Evolutionary conservation across 768 basidiomycete genomes (phyloP).

Genomic region (Boletellus ananas): DNA sequence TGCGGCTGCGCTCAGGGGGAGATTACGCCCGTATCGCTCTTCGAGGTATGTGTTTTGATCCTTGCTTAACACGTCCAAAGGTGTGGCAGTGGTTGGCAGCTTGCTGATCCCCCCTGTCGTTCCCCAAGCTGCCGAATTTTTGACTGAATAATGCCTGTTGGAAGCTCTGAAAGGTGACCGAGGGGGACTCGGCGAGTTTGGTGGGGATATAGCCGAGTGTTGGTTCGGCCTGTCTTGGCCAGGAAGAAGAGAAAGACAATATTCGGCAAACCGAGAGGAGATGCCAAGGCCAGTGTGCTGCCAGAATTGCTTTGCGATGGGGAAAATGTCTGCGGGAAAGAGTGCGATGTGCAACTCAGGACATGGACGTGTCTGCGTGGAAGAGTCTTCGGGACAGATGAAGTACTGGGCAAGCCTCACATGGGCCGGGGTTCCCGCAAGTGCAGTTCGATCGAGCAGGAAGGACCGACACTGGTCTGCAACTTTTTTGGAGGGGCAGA

Average conservation of each 20-base stretch:
- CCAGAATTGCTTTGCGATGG: constrained; percentile 89
- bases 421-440: constrained; percentile 41
- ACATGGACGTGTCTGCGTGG: constrained; percentile 26
- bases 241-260: constrained; percentile 70
- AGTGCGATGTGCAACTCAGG: constrained; percentile 79
- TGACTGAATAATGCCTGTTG: constrained; percentile 57
- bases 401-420: constrained; percentile 65
- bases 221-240: constrained; percentile 31
- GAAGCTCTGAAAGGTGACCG: constrained; percentile 40
- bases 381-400: constrained; percentile 58
- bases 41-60: constrained; percentile 81
- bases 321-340: constrained; percentile 57
- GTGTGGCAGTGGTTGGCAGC: constrained; percentile 5
- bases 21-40: constrained; percentile 91
- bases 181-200: constrained; percentile 14
- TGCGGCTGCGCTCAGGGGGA: constrained; percentile 66
- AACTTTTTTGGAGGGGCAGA: constrained; percentile 69
- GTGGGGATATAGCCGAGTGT: constrained; percentile 28
- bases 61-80: constrained; percentile 47
- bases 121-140: constrained; percentile 8
- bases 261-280: constrained; percentile 81
- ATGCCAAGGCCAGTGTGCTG: constrained; percentile 92
- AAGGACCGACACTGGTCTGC: constrained; percentile 78
- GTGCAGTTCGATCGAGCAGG: constrained; percentile 49
- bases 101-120: constrained; percentile 2